phyloP scores from a whole-genome alignment of 345 rosid species.

The Populus ilicifolia region DNA sequence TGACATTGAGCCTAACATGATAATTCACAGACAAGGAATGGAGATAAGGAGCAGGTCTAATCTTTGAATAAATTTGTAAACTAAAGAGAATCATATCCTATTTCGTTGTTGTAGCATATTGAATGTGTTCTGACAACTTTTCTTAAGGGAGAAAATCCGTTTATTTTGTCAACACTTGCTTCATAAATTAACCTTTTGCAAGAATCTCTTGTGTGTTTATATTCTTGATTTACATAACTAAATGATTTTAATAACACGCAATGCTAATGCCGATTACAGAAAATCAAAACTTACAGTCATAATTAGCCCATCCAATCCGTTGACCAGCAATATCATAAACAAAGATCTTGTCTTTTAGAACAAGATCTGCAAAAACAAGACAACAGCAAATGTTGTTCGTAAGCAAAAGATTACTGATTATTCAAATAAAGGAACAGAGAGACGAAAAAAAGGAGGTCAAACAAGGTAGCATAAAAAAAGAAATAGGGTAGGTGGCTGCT shows the following conservation, averaged over 20 bases:
- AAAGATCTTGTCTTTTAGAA: conserved; percentile 78
- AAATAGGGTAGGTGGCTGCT: neutral
- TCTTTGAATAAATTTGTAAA: neutral
- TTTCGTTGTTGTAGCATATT: neutral
- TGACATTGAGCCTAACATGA: conserved; percentile 52
- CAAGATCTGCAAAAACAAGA: conserved; percentile 56
- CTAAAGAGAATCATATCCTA: neutral
- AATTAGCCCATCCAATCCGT: conserved; percentile 82
- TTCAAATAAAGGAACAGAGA: neutral
- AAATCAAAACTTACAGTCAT: conserved; percentile 62
- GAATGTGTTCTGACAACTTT: neutral
- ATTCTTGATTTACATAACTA: neutral
- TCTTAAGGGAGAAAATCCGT: neutral
- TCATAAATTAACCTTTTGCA: neutral
- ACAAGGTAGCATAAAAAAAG: neutral
- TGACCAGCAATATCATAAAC: conserved; percentile 81
- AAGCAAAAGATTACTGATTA: neutral
- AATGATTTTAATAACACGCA: neutral
- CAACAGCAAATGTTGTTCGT: neutral
- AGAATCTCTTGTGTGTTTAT: neutral
- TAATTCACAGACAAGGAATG: conserved; percentile 8
- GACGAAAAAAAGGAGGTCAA: neutral
- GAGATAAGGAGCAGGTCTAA: neutral
- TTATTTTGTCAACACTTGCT: too few relatives aligned
- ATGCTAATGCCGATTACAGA: neutral